Conservation (phyloP, 495 filamentous ascomycete species). For the Lasiosphaeria hispida region DNA sequence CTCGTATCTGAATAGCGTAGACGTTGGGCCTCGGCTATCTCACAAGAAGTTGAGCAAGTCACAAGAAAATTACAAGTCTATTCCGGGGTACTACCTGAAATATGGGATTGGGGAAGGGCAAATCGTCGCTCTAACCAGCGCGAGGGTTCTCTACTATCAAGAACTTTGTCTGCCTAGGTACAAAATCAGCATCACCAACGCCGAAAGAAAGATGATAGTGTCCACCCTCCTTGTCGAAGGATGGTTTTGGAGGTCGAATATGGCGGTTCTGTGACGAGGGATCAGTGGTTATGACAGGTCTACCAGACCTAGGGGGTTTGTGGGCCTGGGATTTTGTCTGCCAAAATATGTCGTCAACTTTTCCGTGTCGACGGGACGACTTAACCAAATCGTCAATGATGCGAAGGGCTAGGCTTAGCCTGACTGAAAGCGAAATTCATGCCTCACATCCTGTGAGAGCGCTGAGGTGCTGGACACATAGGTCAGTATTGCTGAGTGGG, state of each 20-base stretch:
- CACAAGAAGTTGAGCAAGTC: neutral
- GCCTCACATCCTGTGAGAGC: too few relatives aligned
- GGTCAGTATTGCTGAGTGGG: neutral
- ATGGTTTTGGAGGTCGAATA: neutral
- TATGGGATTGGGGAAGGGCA: neutral
- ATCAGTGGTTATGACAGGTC: slow-evolving; percentile 7
- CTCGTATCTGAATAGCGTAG: too few relatives aligned
- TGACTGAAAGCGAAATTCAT: neutral
- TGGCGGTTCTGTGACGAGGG: slow-evolving; percentile 5
- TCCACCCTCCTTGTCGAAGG: neutral
- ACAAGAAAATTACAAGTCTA: neutral
- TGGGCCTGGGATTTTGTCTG: neutral
- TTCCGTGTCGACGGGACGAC: neutral
- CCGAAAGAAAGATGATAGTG: slow-evolving; percentile 3
- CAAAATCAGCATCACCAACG: slow-evolving; percentile 10
- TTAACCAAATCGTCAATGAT: neutral
- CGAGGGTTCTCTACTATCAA: neutral
- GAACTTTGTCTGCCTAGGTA: neutral
- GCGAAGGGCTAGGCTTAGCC: too few relatives aligned
- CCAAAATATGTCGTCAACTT: neutral
- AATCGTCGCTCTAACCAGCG: neutral
- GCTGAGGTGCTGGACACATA: neutral
- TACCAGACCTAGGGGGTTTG: slow-evolving; percentile 5
- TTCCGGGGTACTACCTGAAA: neutral
- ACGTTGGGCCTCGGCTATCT: too few relatives aligned